phyloP scores from a whole-genome alignment of 805 yeast species.

The Metschnikowia shivogae region DNA sequence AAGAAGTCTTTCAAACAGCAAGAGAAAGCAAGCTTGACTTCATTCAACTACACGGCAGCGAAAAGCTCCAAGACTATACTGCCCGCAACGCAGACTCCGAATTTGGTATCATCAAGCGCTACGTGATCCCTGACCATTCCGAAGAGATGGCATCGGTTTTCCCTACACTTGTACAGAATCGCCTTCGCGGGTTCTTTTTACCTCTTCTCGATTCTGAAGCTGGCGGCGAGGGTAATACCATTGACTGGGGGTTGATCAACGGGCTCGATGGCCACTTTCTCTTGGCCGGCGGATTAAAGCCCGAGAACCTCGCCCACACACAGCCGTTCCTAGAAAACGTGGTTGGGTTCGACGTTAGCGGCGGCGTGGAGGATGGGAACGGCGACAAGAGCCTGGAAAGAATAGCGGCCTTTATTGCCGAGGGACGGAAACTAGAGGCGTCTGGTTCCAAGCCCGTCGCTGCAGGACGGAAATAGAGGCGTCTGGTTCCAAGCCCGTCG shows the following conservation, averaged over 20 bases:
- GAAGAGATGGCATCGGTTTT: constrained; percentile 28
- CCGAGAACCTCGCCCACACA: constrained; percentile 65
- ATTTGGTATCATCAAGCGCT: constrained; percentile 71
- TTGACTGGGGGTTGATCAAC: constrained; percentile 58
- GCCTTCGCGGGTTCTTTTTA: constrained; percentile 39
- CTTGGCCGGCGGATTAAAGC: constrained; percentile 87
- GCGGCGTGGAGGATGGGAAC: constrained; percentile 78
- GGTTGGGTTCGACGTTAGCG: constrained; percentile 90
- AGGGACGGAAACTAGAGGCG: constrained; percentile 35
- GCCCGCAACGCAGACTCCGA: constrained; percentile 36
- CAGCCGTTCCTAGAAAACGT: constrained; percentile 47
- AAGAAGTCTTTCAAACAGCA: constrained; percentile 49
- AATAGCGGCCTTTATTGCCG: constrained; percentile 52
- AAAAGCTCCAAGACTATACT: constrained; percentile 47
- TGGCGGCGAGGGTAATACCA: constrained; percentile 87
- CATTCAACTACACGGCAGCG: constrained; percentile 82
- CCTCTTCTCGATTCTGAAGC: constrained; percentile 79
- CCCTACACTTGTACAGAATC: constrained; percentile 3
- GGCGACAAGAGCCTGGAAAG: constrained; percentile 71
- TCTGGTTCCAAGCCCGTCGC: no score
- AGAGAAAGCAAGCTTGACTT: constrained; percentile 57
- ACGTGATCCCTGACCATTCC: constrained; percentile 54
- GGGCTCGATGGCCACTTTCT: constrained; percentile 41
- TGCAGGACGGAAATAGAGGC: neutral
- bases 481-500: no score